phyloP scores from a whole-genome alignment of 192 early-diverging fungal genomes.

The Coemansia guatemalensis region DNA sequence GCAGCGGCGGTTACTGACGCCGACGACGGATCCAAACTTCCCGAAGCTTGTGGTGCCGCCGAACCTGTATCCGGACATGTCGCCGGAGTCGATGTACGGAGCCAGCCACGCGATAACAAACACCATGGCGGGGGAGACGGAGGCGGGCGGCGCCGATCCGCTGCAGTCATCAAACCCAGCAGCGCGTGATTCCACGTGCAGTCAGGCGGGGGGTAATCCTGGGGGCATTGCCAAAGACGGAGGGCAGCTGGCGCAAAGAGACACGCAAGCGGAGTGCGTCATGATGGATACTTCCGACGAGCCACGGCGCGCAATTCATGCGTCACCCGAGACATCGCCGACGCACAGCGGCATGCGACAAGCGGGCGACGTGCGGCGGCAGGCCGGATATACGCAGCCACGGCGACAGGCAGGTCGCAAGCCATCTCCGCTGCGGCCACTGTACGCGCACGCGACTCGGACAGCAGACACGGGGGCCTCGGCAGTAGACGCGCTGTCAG shows the following conservation, averaged over 20 bases:
- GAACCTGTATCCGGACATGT: conserved; percentile 83
- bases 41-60: conserved; percentile 68
- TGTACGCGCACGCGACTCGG: conserved; percentile 6
- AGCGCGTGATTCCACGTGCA: neutral
- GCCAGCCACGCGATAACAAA: conserved; percentile 36
- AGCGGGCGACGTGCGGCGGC: neutral
- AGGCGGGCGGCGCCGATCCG: conserved; percentile 7
- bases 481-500: conserved; percentile 36
- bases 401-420: conserved; percentile 1
- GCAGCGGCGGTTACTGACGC: conserved; percentile 64
- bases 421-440: conserved; percentile 23
- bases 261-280: conserved; percentile 1
- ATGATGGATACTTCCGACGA: conserved; percentile 13
- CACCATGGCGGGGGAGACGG: neutral
- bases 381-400: conserved; percentile 3
- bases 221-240: conserved; percentile 1
- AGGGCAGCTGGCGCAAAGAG: conserved; percentile 11
- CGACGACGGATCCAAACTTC: conserved; percentile 65
- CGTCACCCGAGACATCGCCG: neutral
- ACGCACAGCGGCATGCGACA: neutral
- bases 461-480: conserved; percentile 4
- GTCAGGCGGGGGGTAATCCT: neutral
- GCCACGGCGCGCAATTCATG: neutral
- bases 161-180: conserved; percentile 8
- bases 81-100: conserved; percentile 54